Evolutionary conservation across 192 early-diverging fungal genomes (phyloP), one percentile per base, ranked within the genome.

Genomic region (Phycomyces nitens): DNA sequence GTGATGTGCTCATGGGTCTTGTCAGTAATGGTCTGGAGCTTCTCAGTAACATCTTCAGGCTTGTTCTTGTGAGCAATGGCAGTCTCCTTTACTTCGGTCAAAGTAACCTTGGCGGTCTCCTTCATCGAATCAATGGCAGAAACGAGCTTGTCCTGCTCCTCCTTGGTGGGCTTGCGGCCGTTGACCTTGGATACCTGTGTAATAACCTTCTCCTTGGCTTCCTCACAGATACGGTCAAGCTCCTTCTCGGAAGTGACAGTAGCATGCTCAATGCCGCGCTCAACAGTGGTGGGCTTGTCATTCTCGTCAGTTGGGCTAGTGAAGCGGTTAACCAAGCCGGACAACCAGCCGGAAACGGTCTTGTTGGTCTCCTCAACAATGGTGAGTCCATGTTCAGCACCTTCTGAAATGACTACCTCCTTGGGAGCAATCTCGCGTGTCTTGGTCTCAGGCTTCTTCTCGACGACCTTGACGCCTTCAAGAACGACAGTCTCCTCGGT

Each of bases 191-290:
- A 14, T 12, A 56, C 18, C 8, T 52, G 3, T 16, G 1, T 5
- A 24, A 21, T 21, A n/a, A n/a, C 7, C 43, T 62, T 43, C 16
- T 24, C 23, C 3, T 27, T 43, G 15, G 6, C 29, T 41, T 58
- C 52, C 0, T 43, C 49, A 8, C 57, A 26, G n/a, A 56, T 47
- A 4, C 12, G 29, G 14, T 39, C 6, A n/a, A 27, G 23, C 14
- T 66, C n/a, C 0, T n/a, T 26, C 12, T 51, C 12, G 6, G 56
- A 34, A 26, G 50, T 41, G 11, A 58, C 56, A 16, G 44, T 21
- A 53, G n/a, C 65, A 24, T 27, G 11, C 49, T 66, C 56, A 9
- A 58, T 38, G n/a, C 29, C 24, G 12, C 56, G 55, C 5, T 43
- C 55, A 26, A 49, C 18, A 7, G 23, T 20, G 29, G 29, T 47